These are phyloP conservation scores for Plasmodium sp. DNA, from an alignment of 169 alveolate genomes.

Conservation along the genomic window DNA sequence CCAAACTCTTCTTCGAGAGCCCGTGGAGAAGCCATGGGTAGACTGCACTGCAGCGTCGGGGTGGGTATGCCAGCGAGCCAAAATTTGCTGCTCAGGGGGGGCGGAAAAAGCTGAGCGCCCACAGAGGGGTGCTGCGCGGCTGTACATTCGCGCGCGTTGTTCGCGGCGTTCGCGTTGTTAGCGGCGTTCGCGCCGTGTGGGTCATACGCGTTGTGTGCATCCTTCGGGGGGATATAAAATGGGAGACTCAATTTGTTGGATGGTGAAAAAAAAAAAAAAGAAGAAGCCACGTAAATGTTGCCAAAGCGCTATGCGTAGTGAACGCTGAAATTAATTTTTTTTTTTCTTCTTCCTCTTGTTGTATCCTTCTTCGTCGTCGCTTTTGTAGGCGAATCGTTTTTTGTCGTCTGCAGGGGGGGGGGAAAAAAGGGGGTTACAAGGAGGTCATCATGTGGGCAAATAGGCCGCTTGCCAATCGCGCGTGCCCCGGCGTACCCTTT, in stretches of 20 bases:
- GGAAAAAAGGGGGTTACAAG: neutral
- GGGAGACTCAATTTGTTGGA: neutral
- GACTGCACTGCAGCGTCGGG: neutral
- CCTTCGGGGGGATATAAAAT: neutral
- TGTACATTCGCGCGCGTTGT: neutral
- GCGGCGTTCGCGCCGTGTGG: no score
- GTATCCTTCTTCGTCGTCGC: constrained; percentile 75
- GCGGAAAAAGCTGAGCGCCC: neutral
- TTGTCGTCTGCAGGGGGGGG: constrained; percentile 35
- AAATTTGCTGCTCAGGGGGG: neutral
- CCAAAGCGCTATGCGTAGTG: neutral
- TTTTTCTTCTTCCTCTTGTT: constrained; percentile 60
- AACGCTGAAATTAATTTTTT: constrained; percentile 1
- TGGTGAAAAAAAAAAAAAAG: constrained; percentile 17
- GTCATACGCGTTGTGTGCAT: neutral
- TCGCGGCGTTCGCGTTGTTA: neutral
- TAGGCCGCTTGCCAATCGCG: neutral
- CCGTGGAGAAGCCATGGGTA: neutral
- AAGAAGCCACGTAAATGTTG: neutral
- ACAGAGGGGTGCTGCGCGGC: neutral
- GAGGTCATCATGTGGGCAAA: neutral
- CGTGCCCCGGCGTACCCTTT: constrained; percentile 12
- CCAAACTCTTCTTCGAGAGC: neutral
- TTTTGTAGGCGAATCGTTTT: constrained; percentile 60
- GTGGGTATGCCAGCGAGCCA: neutral